Base-by-base conservation (phyloP, 2,329 filamentous ascomycete species). In the Arthrobotrys megalospora region DNA sequence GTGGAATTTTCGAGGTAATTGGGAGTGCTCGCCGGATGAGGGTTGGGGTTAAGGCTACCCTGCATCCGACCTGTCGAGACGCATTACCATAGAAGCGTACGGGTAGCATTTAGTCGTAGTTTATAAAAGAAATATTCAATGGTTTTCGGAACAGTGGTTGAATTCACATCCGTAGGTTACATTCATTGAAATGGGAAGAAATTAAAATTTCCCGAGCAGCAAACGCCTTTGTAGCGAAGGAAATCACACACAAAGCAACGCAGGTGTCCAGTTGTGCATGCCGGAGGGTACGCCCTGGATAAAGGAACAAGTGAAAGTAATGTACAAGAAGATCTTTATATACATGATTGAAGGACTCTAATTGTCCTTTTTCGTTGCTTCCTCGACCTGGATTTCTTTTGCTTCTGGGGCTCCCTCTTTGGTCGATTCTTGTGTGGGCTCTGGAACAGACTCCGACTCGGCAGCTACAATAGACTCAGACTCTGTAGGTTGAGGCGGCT, bases 361-460 rank as follows among this genome's bases (percentile, higher is more conserved):
- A 5, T 58, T 63, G 62, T 72, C 62, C 63, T 78, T 70, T 58
- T 78, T 72, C 52, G 66, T 50, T 34, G 62, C 55, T n/a, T 79
- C 62, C 5, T 79, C 65, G 14, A 75, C 73, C 28, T 79, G 76
- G 41, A 70, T 66, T 64, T 79, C 76, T 36, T 79, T 79, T n/a
- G 76, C 76, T 19, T 48, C 50, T 14, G 58, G 58, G 32, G 45
- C 36, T 32, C 70, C 53, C 11, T 69, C 65, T 19, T 78, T 67
- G 11, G 62, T 41, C 14, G 28, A 41, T 32, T 78, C 62, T 36
- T 65, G 69, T 24, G 68, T 66, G 2, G 68, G 64, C 24, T 64
- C 63, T 28, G 76, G 68, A 19, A 73, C 69, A 12, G 55, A 28
- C 28, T 69, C 69, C n/a, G 63, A 70, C n/a, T 79, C 69, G 10